Base-by-base conservation (phyloP, 805 yeast species). In the Ogataea ganodermae region DNA sequence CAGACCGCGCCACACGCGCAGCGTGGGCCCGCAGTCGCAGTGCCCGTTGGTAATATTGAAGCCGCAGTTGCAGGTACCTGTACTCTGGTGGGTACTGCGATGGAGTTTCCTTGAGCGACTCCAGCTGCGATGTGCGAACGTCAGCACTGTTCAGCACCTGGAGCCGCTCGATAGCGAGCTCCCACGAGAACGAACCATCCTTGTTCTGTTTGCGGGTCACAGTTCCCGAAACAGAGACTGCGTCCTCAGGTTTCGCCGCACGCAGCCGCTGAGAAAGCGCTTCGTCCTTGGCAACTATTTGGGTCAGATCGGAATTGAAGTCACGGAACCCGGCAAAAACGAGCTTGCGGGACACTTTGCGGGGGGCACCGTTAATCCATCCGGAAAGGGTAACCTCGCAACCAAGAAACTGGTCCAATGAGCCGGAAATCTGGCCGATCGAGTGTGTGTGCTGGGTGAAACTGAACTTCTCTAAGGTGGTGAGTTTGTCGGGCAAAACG, bases 271-370 rank as follows among this genome's bases (percentile, higher is more conserved):
- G 64, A 3, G 74, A 65, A 6, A 74, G 53, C 0, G 62, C 64
- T 20, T 62, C 66, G 9, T 68, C 62, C 44, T 71, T 76, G 39
- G 75, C 63, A 6, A 78, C 68, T 46, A 88, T 52, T 59, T 91
- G 97, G 7, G 83, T 73, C 7, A 67, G 53, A 39, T 83, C 79
- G 0, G 97, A 97, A 35, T 79, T 71, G 26, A 72, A 60, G 61
- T 91, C 98, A 52, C 98, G 73, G 12, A 92, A 67, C 22, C 77
- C 79, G 2, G 86, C 94, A 71, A 94, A 92, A 1, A 80, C 74
- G 41, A 88, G 70, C 9, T 67, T 67, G 44, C 80, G 81, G 3
- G 92, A 83, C 44, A 87, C 70, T 44, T 81, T 80, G 45, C 84
- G 75, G 0, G 96, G 94, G 53, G 84, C 83, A 18, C 78, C 72